Evolutionary conservation across 495 filamentous ascomycete genomes (phyloP), one percentile per base, ranked within the genome.

Genomic region (Daldinia concentrica): DNA sequence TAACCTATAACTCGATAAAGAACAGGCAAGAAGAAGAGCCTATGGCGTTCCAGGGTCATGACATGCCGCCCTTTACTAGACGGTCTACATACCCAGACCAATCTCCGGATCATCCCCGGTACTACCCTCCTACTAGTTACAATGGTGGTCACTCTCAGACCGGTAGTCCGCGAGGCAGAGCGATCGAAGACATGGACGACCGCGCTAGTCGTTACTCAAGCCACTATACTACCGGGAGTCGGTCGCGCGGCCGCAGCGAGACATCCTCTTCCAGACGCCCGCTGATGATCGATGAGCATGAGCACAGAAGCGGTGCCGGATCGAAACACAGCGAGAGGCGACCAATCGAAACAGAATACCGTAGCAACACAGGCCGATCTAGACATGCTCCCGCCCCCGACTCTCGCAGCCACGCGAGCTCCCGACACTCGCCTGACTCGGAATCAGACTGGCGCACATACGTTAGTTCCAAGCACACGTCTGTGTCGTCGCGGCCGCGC

Each of bases 1-100:
- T 93, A 37, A 90, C 91, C 1, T 95, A 94, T 78, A 88, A 88
- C 30, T 90, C 91, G 82, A 80, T 84, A 52, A 89, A 84, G 72
- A 79, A 84, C 22, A 90, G 89, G 55, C 76, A 79, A 14, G 79
- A 89, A 82, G 56, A 79, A 15, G 79, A 82, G 26, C 82, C 75
- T 39, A 72, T 76, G 77, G 72, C 84, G 67, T 76, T 69, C 2
- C 76, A 81, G 34, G 81, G 80, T 1, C 79, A 70, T 56, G 80
- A 81, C 8, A 61, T 66, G 29, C 57, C 68, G 12, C 75, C 80
- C 12, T 79, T 81, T 58, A 66, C 74, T 12, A 77, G 80, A 51
- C 79, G 79, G 14, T 69, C 79, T 1, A 83, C 80, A 15, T 80
- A 71, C 55, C 79, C 80, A 5, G 78, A 84, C 9, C 75, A 68